phyloP scores from a whole-genome alignment of 2,329 filamentous ascomycete genomes.

The Mollisiaceae sp. region DNA sequence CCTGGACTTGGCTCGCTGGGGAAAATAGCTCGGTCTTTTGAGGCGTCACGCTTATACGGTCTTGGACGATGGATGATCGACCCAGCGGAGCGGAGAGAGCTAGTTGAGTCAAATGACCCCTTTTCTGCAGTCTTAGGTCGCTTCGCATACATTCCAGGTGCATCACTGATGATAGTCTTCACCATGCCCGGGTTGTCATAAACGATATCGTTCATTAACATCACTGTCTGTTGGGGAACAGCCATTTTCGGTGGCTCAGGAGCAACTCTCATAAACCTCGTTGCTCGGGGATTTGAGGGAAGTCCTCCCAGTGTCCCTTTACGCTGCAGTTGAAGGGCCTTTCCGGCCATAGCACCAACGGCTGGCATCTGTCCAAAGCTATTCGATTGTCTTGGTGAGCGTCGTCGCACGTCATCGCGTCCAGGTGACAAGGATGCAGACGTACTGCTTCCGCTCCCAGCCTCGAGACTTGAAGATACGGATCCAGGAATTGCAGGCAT shows the following conservation, averaged over 20 bases:
- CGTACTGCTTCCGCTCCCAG: slow-evolving; percentile 37
- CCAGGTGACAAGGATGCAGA: slow-evolving; percentile 42
- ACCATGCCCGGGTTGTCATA: slow-evolving; percentile 58
- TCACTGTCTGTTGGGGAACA: slow-evolving; percentile 49
- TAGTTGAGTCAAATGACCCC: slow-evolving; percentile 22
- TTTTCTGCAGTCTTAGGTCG: slow-evolving; percentile 32
- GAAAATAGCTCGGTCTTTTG: slow-evolving; percentile 52
- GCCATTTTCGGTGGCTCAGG: slow-evolving; percentile 21
- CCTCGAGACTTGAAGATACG: slow-evolving; percentile 24
- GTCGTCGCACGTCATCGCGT: slow-evolving; percentile 39
- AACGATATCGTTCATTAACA: slow-evolving; percentile 61
- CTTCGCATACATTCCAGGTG: slow-evolving; percentile 43
- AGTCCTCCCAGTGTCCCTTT: slow-evolving; percentile 38
- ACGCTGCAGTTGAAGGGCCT: slow-evolving; percentile 28
- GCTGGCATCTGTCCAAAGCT: slow-evolving; percentile 26
- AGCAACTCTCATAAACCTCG: slow-evolving; percentile 22
- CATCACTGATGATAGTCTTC: slow-evolving; percentile 54
- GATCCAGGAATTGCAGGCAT: slow-evolving; percentile 32
- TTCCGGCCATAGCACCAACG: slow-evolving; percentile 3
- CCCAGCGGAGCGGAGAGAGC: slow-evolving; percentile 28
- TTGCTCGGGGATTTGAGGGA: slow-evolving; percentile 37
- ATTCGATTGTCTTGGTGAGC: slow-evolving; percentile 38
- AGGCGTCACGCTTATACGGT: slow-evolving; percentile 36
- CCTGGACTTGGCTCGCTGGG: slow-evolving; percentile 50
- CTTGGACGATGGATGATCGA: slow-evolving; percentile 44